phyloP scores from a whole-genome alignment of 345 rosid genomes.

The Sonneratia caseolaris region DNA sequence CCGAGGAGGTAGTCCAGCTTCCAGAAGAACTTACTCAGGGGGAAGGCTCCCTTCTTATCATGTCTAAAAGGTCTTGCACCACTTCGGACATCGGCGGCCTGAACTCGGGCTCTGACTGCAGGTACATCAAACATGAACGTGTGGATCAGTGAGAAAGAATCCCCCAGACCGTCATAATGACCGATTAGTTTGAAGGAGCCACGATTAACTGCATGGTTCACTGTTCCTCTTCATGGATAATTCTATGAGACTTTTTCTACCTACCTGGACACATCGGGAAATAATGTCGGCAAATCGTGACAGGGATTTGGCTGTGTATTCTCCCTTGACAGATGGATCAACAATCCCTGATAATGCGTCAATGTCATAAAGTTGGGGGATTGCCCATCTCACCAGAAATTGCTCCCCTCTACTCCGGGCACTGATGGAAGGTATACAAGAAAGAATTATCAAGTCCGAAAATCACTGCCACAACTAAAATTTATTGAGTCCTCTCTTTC shows the following conservation, averaged over 20 bases:
- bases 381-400: conserved; percentile 93
- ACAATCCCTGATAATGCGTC: conserved; percentile 87
- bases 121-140: not conserved
- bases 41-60: conserved; percentile 63
- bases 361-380: conserved; percentile 91
- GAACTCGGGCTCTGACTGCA: conserved; percentile 74
- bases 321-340: conserved; percentile 75
- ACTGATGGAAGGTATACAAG: conserved; percentile 25
- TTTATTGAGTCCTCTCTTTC: not conserved
- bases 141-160: not conserved
- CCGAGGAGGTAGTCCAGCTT: conserved; percentile 14
- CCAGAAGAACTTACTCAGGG: conserved; percentile 40
- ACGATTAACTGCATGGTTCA: not conserved
- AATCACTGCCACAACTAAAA: not conserved
- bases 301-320: conserved; percentile 77
- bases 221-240: no score
- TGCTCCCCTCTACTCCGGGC: conserved; percentile 71
- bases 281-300: conserved; percentile 92
- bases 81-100: conserved; percentile 91
- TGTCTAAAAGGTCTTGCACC: conserved; percentile 81
- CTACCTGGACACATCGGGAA: conserved; percentile 87
- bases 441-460: not conserved
- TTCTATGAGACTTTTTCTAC: not conserved
- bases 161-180: not conserved
- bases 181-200: not conserved